These are phyloP conservation scores for Tremella fuciformis DNA, from an alignment of 768 basidiomycete genomes.

Conservation along the genomic window DNA sequence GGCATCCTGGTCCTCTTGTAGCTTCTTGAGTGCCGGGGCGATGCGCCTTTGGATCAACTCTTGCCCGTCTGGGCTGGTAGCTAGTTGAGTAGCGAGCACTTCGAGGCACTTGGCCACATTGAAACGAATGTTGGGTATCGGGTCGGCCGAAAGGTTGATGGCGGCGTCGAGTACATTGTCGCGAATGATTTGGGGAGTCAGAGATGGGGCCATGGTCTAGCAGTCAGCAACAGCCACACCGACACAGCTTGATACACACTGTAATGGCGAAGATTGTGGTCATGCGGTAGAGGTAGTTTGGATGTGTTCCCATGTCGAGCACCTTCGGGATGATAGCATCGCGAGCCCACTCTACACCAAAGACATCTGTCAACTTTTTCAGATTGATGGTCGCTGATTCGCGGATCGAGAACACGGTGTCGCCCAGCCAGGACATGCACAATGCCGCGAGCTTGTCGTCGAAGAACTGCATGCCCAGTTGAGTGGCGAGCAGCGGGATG, in stretches of 20 bases:
- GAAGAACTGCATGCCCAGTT: conserved; percentile 93
- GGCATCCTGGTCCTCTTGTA: conserved; percentile 84
- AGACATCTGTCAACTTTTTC: conserved; percentile 95
- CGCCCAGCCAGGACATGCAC: conserved; percentile 99
- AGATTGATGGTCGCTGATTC: conserved; percentile 97
- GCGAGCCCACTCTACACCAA: conserved; percentile 96
- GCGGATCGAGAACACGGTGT: conserved; percentile 96
- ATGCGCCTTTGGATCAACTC: conserved; percentile 72
- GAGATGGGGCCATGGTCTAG: conserved; percentile 90
- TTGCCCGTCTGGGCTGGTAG: conserved; percentile 62
- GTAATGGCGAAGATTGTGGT: conserved; percentile 98
- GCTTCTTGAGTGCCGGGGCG: conserved; percentile 76
- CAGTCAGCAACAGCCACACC: conserved; percentile 1
- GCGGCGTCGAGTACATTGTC: conserved; percentile 74
- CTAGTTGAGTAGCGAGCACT: conserved; percentile 72
- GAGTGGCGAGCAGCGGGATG: conserved; percentile 95
- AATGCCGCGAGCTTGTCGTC: conserved; percentile 94
- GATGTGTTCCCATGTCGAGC: conserved; percentile 92
- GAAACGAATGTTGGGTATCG: conserved; percentile 98
- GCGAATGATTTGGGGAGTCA: conserved; percentile 77
- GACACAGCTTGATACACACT: conserved; percentile 56
- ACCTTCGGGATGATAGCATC: conserved; percentile 93
- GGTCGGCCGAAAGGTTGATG: conserved; percentile 75
- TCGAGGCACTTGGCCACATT: conserved; percentile 96
- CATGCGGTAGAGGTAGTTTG: conserved; percentile 96